Conservation (phyloP, 768 basidiomycete genomes). For the Pulveroboletus sp. region DNA sequence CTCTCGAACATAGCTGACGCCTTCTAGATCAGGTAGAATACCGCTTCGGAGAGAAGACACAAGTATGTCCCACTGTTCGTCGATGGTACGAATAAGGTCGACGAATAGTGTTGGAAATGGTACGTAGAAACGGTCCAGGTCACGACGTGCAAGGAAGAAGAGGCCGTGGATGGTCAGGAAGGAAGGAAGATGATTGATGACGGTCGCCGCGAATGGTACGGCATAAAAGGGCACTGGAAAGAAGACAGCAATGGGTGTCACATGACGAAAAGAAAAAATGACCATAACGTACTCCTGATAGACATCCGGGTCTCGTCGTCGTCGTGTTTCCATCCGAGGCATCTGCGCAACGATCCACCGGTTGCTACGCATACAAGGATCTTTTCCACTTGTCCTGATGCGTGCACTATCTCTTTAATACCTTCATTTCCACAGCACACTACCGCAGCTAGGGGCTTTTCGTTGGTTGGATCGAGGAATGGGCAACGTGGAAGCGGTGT, state of each 20-base stretch:
- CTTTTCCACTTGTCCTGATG: slow-evolving; percentile 1
- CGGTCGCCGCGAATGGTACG: slow-evolving; percentile 16
- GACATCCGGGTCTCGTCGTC: slow-evolving; percentile 9
- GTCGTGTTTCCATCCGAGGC: slow-evolving; percentile 8
- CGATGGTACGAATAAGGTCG: background rate
- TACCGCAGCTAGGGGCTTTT: background rate
- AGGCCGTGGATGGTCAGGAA: slow-evolving; percentile 20
- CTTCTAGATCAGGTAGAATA: slow-evolving; percentile 14
- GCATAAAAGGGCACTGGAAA: slow-evolving; percentile 10
- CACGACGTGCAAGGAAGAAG: slow-evolving; percentile 13
- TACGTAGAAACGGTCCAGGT: background rate
- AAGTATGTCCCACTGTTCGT: slow-evolving; percentile 17
- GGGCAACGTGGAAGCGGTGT: background rate
- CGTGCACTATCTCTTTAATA: background rate
- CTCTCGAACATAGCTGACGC: slow-evolving; percentile 7
- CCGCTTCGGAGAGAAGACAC: slow-evolving; percentile 16
- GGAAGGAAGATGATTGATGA: slow-evolving; percentile 10
- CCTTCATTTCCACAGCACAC: background rate
- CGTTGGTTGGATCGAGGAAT: background rate
- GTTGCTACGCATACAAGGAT: slow-evolving; percentile 8
- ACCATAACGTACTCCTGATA: background rate
- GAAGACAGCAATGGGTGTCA: background rate
- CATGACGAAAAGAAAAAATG: background rate
- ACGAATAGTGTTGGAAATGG: slow-evolving; percentile 9
- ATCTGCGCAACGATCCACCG: background rate